Base-by-base conservation (phyloP, 768 basidiomycete genomes). In the Sistotremastrum niveocremeum region DNA sequence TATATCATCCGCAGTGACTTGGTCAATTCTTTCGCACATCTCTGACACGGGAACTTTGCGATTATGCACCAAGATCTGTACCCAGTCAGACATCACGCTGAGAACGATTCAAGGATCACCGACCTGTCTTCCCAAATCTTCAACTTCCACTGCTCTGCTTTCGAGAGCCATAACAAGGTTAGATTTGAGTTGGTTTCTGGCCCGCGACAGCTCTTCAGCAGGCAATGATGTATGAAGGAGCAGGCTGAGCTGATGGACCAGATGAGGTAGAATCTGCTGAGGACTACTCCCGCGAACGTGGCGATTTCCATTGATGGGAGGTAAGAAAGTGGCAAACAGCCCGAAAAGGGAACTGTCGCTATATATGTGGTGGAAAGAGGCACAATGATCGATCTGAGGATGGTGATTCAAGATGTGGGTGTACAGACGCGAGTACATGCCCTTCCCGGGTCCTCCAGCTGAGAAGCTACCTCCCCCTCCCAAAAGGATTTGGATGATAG, bases 401-500 rank as follows among this genome's bases (percentile, higher is more conserved):
- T 90, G 87, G 57, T 87, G 84, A 61, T 98, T 97, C 48, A 98
- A 79, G 56, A 98, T 89, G 59, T 90, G 81, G 7, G 90, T 94
- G 68, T 98, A 97, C 31, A 97, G 66, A 29, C 94, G 82, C 34
- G 91, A 90, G 71, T 95, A 98, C 94, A 98, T 98, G 55, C 94
- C 94, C 68, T 98, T 98, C 10, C 94, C 94, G 2, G 94, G 94
- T 3, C 94, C 94, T 52, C 94, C 90, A 10, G 94, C 94, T 34
- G 91, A 95, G 72, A 99, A 99, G 60, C 82, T 86, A 11, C 91
- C 91, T 6, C 94, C 94, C 1, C 94, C 94, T 33, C 94, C 94
- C 10, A 99, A 76, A 39, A 98, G 75, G 29, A 93, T 83, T 58
- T 99, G 94, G 66, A 98, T 83, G 2, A 86, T 89, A 12, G 94